Evolutionary conservation across 2,329 filamentous ascomycete genomes (phyloP).

Genomic region (Botrytis galanthina): DNA sequence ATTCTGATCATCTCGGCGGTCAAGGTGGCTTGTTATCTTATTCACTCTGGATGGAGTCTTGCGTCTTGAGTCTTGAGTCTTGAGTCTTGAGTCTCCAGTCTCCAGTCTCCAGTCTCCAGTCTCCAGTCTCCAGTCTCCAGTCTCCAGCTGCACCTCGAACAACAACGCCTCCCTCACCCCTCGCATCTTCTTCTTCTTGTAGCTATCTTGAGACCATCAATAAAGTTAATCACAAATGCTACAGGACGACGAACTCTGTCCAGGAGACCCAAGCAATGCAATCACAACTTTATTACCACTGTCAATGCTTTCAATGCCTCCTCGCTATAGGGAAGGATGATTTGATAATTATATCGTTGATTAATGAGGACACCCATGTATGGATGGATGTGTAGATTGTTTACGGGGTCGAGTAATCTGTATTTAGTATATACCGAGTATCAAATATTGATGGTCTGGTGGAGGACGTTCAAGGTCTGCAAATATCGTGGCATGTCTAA

Average conservation of each 20-base stretch:
- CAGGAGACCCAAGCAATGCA: neutral
- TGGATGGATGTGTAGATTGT: neutral
- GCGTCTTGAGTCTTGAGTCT: neutral
- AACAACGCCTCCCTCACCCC: neutral
- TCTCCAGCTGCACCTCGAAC: neutral
- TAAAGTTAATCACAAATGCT: neutral
- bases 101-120: neutral
- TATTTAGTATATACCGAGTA: neutral
- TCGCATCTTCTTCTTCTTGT: neutral
- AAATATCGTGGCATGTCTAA: neutral
- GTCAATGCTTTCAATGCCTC: constrained; percentile 4
- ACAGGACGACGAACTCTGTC: neutral
- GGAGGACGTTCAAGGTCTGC: neutral
- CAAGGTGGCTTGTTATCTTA: neutral
- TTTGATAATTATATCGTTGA: neutral
- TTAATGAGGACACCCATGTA: neutral
- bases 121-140: neutral
- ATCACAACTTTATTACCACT: neutral
- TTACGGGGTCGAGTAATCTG: neutral
- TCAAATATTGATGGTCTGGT: neutral
- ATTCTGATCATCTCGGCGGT: neutral
- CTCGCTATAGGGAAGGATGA: neutral
- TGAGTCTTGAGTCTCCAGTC: neutral
- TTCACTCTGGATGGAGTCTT: neutral
- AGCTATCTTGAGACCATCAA: neutral